Evolutionary conservation across 1,284 basidiomycete species (phyloP).

Genomic region (Irpex rosettiformis): DNA sequence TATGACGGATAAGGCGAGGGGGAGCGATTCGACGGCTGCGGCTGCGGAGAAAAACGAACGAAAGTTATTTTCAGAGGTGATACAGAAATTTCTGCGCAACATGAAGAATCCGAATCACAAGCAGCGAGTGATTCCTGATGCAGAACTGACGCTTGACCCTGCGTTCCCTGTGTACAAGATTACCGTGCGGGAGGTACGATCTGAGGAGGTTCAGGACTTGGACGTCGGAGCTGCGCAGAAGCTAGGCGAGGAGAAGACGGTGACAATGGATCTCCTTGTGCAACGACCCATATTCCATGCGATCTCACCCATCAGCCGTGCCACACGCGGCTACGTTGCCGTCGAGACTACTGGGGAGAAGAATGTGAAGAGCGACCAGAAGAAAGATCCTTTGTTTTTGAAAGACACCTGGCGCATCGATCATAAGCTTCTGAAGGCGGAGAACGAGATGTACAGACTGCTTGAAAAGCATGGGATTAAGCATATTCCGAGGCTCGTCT

Average conservation of each 20-base stretch:
- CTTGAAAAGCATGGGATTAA: neutral
- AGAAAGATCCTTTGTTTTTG: slow-evolving; percentile 2
- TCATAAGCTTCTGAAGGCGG: neutral
- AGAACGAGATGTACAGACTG: neutral
- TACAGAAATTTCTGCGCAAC: neutral
- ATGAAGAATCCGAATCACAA: neutral
- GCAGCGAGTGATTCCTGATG: neutral
- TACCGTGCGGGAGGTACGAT: neutral
- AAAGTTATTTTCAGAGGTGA: neutral
- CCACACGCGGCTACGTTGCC: slow-evolving; percentile 4
- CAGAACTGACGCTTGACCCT: neutral
- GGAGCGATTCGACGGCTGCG: neutral
- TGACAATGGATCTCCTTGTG: slow-evolving; percentile 1
- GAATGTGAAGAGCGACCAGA: neutral
- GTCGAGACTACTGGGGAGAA: neutral
- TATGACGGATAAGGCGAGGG: neutral
- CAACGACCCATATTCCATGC: neutral
- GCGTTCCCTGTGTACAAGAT: neutral
- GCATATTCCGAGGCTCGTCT: slow-evolving; percentile 1
- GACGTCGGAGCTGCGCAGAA: neutral
- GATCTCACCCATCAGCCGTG: neutral
- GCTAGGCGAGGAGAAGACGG: neutral
- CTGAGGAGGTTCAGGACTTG: neutral
- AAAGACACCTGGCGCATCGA: slow-evolving; percentile 7
- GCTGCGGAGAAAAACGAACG: neutral